A percentile compares a stretch with the other conserved stretches of the same genome.
These are phyloP conservation scores for Russula ochroleuca DNA, from an alignment of 768 basidiomycete species.

Conservation along the genomic window DNA sequence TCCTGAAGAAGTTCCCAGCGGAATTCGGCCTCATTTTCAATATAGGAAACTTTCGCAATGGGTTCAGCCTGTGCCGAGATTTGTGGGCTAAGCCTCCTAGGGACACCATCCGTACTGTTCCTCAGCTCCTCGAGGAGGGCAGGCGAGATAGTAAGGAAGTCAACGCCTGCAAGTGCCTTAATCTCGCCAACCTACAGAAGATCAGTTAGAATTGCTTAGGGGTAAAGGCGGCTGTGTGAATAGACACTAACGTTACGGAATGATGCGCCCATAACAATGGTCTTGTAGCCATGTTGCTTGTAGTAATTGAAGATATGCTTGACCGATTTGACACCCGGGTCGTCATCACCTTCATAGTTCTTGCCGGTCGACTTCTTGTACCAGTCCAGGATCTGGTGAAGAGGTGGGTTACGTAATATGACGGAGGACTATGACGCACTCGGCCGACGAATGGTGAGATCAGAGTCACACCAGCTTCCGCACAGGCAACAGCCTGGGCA, in stretches of 20 bases:
- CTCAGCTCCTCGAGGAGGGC: constrained; percentile 89
- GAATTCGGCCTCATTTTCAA: constrained; percentile 96
- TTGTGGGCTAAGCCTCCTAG: constrained; percentile 74
- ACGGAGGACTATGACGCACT: constrained; percentile 46
- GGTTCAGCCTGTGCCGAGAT: constrained; percentile 56
- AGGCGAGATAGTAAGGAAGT: constrained; percentile 96
- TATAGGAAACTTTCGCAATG: constrained; percentile 73
- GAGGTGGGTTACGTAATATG: constrained; percentile 22
- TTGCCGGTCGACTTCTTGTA: constrained; percentile 88
- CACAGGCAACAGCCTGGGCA: constrained; percentile 96
- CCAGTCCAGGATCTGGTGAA: constrained; percentile 90
- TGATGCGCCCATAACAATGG: constrained; percentile 99
- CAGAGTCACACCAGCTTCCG: constrained; percentile 95
- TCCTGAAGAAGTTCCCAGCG: constrained; percentile 91
- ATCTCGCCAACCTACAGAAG: constrained; percentile 74
- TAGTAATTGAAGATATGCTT: constrained; percentile 99
- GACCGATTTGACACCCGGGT: constrained; percentile 95
- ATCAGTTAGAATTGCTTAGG: neutral
- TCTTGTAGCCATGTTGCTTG: constrained; percentile 97
- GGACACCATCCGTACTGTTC: constrained; percentile 69
- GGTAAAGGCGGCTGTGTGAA: neutral
- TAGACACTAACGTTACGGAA: constrained; percentile 84
- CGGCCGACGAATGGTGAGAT: constrained; percentile 99
- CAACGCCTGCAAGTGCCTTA: constrained; percentile 90
- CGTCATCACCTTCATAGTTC: constrained; percentile 83